These are phyloP conservation scores for Paecilomyces niveus DNA, from an alignment of 2,329 filamentous ascomycete genomes.

Conservation along the genomic window DNA sequence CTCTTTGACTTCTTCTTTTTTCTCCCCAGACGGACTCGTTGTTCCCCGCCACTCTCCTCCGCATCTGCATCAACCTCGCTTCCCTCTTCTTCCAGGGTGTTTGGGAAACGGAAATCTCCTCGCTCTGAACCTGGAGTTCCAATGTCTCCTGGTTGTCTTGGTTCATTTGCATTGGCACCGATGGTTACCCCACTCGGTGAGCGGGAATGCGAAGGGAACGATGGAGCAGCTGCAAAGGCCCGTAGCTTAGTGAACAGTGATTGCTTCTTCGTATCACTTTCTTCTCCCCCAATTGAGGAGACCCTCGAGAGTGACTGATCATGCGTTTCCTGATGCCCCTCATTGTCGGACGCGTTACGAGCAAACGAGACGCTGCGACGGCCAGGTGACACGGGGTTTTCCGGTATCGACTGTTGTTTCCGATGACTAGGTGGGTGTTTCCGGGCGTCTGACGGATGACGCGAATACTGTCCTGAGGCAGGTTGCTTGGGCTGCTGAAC, in stretches of 20 bases:
- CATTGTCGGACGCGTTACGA: slow-evolving; percentile 44
- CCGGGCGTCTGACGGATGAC: slow-evolving; percentile 16
- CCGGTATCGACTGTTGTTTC: slow-evolving; percentile 17
- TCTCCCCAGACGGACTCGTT: slow-evolving; percentile 48
- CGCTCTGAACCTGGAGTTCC: slow-evolving; percentile 44
- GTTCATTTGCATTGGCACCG: slow-evolving; percentile 29
- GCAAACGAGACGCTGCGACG: slow-evolving; percentile 72
- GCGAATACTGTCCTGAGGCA: slow-evolving; percentile 16
- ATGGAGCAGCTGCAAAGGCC: slow-evolving; percentile 56
- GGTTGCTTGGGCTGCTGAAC: slow-evolving; percentile 15
- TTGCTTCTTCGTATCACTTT: slow-evolving; percentile 57
- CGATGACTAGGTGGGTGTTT: slow-evolving; percentile 15
- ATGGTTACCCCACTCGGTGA: slow-evolving; percentile 42
- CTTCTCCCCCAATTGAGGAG: slow-evolving; percentile 56
- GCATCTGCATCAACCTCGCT: slow-evolving; percentile 72
- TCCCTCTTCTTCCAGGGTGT: slow-evolving; percentile 51
- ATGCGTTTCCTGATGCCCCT: slow-evolving; percentile 29
- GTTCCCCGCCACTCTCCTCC: slow-evolving; percentile 80
- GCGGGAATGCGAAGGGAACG: slow-evolving; percentile 43
- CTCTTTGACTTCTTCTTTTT: slow-evolving; percentile 59
- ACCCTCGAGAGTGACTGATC: slow-evolving; percentile 51
- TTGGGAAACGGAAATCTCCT: slow-evolving; percentile 45
- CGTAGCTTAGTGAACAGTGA: slow-evolving; percentile 75
- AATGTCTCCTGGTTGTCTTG: slow-evolving; percentile 29
- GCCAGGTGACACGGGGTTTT: slow-evolving; percentile 34